Evolutionary conservation across 345 rosid genomes (phyloP).

Genomic region (Eucalyptus erythrocorys): DNA sequence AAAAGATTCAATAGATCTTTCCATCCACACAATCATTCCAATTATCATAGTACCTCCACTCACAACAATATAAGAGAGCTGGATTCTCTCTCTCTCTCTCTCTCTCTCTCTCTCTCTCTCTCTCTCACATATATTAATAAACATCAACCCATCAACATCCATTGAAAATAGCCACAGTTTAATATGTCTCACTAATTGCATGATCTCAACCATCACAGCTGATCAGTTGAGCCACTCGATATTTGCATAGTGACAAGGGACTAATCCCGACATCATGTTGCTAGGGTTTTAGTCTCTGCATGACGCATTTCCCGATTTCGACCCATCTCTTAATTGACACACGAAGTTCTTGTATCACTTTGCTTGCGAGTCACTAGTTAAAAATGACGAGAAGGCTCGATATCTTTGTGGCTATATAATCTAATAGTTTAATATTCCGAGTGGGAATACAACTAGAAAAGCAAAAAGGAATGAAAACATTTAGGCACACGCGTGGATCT

Average conservation of each 20-base stretch:
- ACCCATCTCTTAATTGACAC: background rate
- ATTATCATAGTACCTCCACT: background rate
- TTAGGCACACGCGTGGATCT: constrained; percentile 1
- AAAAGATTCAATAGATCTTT: background rate
- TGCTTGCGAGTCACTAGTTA: background rate
- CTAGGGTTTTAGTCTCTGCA: background rate
- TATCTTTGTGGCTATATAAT: background rate
- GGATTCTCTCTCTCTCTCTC: background rate
- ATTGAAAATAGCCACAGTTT: background rate
- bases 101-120: background rate
- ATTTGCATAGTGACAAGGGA: background rate
- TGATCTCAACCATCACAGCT: background rate
- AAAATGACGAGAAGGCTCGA: background rate
- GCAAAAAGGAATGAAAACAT: background rate
- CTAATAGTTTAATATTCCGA: background rate
- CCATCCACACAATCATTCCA: background rate
- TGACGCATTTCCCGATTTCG: background rate
- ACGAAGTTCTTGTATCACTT: background rate
- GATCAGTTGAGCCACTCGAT: background rate
- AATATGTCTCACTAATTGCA: background rate
- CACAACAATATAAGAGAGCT: background rate
- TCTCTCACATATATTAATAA: background rate
- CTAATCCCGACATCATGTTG: background rate
- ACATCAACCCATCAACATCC: background rate
- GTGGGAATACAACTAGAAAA: background rate